phyloP scores from a whole-genome alignment of 257 asterid genomes.

The Primulina huaijiensis region DNA sequence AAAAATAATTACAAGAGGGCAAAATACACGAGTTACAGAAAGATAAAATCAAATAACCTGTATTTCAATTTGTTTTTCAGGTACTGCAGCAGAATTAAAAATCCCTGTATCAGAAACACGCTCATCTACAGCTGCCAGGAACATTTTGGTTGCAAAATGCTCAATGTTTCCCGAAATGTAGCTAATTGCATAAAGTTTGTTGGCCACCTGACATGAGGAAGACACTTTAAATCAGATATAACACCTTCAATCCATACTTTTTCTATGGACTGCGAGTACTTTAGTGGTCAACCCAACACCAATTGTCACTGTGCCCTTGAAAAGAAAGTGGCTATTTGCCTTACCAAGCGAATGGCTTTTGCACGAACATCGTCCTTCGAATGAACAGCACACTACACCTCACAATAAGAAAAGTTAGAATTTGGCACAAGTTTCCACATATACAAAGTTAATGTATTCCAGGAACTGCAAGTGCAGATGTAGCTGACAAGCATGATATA shows the following conservation, averaged over 20 bases:
- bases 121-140: slow-evolving; percentile 68
- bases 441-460: slow-evolving; percentile 17
- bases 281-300: neutral
- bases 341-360: slow-evolving; percentile 93
- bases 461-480: slow-evolving; percentile 18
- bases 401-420: slow-evolving; percentile 20
- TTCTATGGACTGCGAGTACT: slow-evolving; percentile 5
- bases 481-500: slow-evolving; percentile 9
- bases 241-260: slow-evolving; percentile 12
- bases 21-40: slow-evolving; percentile 8
- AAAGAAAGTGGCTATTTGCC: slow-evolving; percentile 26
- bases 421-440: slow-evolving; percentile 16
- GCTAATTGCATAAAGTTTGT: slow-evolving; percentile 65
- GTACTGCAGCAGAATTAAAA: slow-evolving; percentile 43
- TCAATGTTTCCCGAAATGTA: slow-evolving; percentile 71
- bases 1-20: neutral
- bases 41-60: slow-evolving; percentile 45
- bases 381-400: slow-evolving; percentile 88
- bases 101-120: slow-evolving; percentile 44
- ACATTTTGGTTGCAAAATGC: slow-evolving; percentile 70
- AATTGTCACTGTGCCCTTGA: slow-evolving; percentile 13
- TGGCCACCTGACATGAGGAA: slow-evolving; percentile 68
- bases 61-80: slow-evolving; percentile 53
- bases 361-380: slow-evolving; percentile 80
- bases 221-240: slow-evolving; percentile 20